A percentile compares a stretch with the other conserved stretches of the same genome.
phyloP scores from a whole-genome alignment of 306 rosid species.

The Trifolium fragiferum region DNA sequence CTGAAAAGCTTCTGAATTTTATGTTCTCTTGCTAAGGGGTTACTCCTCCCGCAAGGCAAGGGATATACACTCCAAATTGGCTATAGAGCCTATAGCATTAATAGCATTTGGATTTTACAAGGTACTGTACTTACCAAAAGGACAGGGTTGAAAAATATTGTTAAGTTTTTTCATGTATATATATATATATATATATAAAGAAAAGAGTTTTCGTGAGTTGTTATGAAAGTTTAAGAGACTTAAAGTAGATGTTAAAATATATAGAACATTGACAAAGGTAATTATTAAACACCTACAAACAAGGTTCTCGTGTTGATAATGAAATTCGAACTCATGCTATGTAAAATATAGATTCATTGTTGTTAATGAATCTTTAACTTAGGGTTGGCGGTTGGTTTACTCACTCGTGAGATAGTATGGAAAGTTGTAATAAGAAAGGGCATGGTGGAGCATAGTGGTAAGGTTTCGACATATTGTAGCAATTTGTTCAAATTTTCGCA shows the following conservation, averaged over 20 bases:
- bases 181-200: too few species aligned
- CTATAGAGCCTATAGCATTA: conserved; percentile 31
- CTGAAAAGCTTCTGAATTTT: conserved; percentile 41
- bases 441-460: too few species aligned
- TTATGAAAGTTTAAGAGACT: too few species aligned
- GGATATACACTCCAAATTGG: conserved; percentile 31
- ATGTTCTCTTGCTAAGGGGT: conserved; percentile 38
- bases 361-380: conserved; percentile 34
- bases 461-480: not conserved
- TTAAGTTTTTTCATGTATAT: too few species aligned
- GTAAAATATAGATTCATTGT: too few species aligned
- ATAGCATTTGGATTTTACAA: conserved; percentile 26
- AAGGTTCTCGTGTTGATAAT: too few species aligned
- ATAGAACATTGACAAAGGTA: too few species aligned
- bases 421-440: conserved; percentile 9
- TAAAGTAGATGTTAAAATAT: too few species aligned
- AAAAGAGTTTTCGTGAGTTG: too few species aligned
- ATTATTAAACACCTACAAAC: too few species aligned
- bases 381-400: conserved; percentile 30
- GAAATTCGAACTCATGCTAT: too few species aligned
- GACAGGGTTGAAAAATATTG: conserved; percentile 27
- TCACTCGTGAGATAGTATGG: conserved; percentile 14
- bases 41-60: conserved; percentile 5
- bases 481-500: conserved; percentile 19
- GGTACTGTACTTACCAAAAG: conserved; percentile 29